Base-by-base conservation (phyloP, 2,329 filamentous ascomycete genomes). In the Neonectria hederae region DNA sequence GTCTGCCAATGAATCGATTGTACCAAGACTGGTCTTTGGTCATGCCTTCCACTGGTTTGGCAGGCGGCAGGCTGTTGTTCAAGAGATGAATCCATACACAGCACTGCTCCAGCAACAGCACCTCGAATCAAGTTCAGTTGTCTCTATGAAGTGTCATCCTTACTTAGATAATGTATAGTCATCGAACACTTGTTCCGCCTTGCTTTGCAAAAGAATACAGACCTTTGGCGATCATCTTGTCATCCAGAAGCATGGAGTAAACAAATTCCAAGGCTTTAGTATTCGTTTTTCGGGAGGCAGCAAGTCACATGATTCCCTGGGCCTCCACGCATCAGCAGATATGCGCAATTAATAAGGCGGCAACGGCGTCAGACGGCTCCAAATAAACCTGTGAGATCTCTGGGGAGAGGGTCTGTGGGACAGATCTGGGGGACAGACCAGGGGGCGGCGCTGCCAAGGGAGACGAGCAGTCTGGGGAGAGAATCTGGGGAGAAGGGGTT, bases 381-480 rank as follows among this genome's bases (percentile, higher is more conserved):
- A 24, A 17, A 46, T 8, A 17, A 30, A 38, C 24, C 32, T 43
- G 43, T 22, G 38, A 28, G 60, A 30, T 55, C 45, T 40, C 45
- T 21, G 32, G 49, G 21, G 40, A 26, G 42, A 26, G 56, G 56
- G 48, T 48, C 54, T 63, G 60, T 26, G 54, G 45, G 48, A 54
- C 51, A 54, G 55, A 59, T 42, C 53, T 51, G 24, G 54, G 54
- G 61, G 61, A 55, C 32, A n/a, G 52, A 46, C 45, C n/a, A n/a
- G 51, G 32, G 30, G 28, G 13, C 35, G 45, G 32, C 24, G 17
- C 28, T 57, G 43, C 19, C 24, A 48, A 30, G 46, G 26, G 40
- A 19, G 17, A 45, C 48, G 38, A 43, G 56, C 40, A 43, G 22
- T 58, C 48, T 48, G 54, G 59, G 60, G 61, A 19, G 46, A 24